Conservation (phyloP, 2,329 filamentous ascomycete genomes). For the Claviceps spartinae region DNA sequence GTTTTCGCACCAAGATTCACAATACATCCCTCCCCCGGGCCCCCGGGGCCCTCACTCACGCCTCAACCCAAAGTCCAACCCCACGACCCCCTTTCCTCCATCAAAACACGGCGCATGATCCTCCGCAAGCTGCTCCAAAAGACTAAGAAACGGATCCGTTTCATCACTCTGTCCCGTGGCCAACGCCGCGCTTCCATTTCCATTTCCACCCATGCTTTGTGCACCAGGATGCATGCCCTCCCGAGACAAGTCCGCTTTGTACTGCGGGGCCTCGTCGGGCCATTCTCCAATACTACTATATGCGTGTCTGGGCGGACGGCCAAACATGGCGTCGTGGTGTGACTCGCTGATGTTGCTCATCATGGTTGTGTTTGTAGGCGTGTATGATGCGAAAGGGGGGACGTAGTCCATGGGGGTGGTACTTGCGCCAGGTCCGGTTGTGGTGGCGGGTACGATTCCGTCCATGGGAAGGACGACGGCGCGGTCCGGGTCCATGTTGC, state of each 20-base stretch:
- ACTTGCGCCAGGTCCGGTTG: background rate
- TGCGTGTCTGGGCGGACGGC: slow-evolving; percentile 37
- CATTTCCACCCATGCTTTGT: slow-evolving; percentile 25
- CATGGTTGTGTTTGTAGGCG: slow-evolving; percentile 6
- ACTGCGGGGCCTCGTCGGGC: slow-evolving; percentile 20
- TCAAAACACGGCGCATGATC: slow-evolving; percentile 48
- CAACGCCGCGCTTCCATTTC: slow-evolving; percentile 27
- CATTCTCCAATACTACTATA: slow-evolving; percentile 36
- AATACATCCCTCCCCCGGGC: background rate
- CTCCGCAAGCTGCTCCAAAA: slow-evolving; percentile 71
- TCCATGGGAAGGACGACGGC: slow-evolving; percentile 1
- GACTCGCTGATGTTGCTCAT: background rate
- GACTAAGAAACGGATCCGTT: slow-evolving; percentile 67
- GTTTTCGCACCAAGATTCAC: background rate
- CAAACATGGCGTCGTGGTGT: slow-evolving; percentile 47
- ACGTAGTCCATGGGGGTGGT: slow-evolving; percentile 1
- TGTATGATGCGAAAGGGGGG: slow-evolving; percentile 27
- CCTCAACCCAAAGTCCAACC: slow-evolving; percentile 63
- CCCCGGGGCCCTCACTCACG: background rate
- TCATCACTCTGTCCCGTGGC: slow-evolving; percentile 42
- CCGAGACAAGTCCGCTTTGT: slow-evolving; percentile 10
- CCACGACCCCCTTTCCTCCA: slow-evolving; percentile 45
- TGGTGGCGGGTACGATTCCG: background rate
- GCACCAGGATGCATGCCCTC: slow-evolving; percentile 19
- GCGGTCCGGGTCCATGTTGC: background rate